Conservation (phyloP, 2,329 filamentous ascomycete genomes). For the Stemphylium vesicarium region DNA sequence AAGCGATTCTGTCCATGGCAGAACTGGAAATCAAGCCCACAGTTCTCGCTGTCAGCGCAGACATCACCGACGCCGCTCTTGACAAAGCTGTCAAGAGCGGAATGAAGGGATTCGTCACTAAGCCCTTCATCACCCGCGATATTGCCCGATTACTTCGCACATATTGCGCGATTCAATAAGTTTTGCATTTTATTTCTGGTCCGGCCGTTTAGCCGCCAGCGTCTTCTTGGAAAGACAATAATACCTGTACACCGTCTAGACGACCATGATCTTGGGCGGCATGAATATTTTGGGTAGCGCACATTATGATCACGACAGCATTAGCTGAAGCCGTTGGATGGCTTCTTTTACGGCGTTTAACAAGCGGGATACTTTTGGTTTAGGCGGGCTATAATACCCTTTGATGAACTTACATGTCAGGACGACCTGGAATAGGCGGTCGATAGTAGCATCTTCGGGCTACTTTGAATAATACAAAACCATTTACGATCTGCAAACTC, state of each 20-base stretch:
- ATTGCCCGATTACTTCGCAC: conserved; percentile 65
- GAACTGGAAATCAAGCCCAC: conserved; percentile 44
- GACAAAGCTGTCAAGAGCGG: conserved; percentile 66
- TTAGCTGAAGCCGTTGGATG: conserved; percentile 7
- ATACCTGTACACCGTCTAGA: conserved; percentile 14
- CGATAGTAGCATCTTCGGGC: conserved; percentile 8
- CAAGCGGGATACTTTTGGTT: conserved; percentile 9
- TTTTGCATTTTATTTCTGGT: conserved; percentile 3
- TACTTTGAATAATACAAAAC: conserved; percentile 7
- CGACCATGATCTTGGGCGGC: background rate
- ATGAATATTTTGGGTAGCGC: conserved; percentile 14
- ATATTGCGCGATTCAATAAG: conserved; percentile 46
- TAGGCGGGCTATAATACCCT: conserved; percentile 17
- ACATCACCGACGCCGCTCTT: conserved; percentile 69
- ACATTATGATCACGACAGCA: conserved; percentile 29
- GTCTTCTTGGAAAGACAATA: conserved; percentile 12
- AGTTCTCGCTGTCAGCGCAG: conserved; percentile 69
- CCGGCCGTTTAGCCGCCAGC: conserved; percentile 8
- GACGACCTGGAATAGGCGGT: conserved; percentile 3
- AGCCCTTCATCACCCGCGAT: conserved; percentile 69
- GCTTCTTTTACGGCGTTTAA: conserved; percentile 18
- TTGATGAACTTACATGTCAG: conserved; percentile 15
- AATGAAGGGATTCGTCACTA: conserved; percentile 73
- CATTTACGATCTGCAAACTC: background rate
- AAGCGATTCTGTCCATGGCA: conserved; percentile 63